Conservation (phyloP, 257 asterid genomes). For the Asclepias syriaca region DNA sequence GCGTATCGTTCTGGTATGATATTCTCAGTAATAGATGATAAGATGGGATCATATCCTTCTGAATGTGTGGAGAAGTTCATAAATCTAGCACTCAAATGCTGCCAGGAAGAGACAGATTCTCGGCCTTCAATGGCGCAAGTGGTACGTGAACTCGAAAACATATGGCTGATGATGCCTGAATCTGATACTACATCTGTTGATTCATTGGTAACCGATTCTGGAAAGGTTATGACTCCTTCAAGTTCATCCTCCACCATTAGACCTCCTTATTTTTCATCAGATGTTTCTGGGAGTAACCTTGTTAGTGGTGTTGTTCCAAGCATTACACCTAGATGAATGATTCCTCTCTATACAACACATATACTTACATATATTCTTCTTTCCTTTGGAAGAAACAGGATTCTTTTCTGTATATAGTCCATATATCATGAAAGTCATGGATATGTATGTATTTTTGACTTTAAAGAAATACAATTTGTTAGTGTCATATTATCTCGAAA, state of each 20-base stretch:
- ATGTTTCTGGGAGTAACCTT: slow-evolving; percentile 29
- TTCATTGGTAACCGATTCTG: slow-evolving; percentile 17
- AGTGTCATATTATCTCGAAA: no score
- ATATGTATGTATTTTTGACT: no score
- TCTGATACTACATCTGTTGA: slow-evolving; percentile 17
- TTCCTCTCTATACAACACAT: no score
- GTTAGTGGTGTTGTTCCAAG: slow-evolving; percentile 32
- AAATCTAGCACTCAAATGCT: slow-evolving; percentile 33
- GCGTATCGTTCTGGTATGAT: slow-evolving; percentile 55
- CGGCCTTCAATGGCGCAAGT: slow-evolving; percentile 37
- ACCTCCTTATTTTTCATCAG: slow-evolving; percentile 22
- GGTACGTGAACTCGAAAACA: slow-evolving; percentile 30
- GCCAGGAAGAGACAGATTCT: slow-evolving; percentile 26
- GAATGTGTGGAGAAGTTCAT: slow-evolving; percentile 33
- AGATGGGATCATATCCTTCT: slow-evolving; percentile 30
- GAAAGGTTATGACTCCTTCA: slow-evolving; percentile 8
- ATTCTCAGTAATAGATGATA: slow-evolving; percentile 28
- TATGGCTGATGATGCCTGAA: slow-evolving; percentile 26
- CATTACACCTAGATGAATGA: slow-evolving; percentile 28
- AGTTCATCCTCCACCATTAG: slow-evolving; percentile 20
- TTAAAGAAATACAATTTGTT: no score
- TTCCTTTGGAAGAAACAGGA: neutral
- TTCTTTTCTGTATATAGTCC: slow-evolving; percentile 5
- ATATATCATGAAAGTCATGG: neutral
- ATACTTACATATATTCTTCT: no score